phyloP scores from a whole-genome alignment of 345 rosid species.

The Ceriops decandra region DNA sequence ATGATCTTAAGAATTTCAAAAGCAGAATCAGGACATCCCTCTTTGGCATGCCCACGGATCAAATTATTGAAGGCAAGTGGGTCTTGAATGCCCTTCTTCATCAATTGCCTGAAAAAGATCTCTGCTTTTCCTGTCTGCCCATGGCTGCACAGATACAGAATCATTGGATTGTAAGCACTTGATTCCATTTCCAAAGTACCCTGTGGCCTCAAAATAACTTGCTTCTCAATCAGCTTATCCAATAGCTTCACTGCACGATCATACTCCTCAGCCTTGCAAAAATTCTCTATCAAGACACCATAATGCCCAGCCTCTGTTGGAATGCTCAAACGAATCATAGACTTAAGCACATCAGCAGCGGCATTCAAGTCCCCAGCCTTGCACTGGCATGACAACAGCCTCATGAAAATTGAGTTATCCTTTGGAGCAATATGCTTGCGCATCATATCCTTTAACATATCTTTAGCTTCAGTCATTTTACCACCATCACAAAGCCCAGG shows the following conservation, averaged over 20 bases:
- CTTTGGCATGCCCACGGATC: conserved; percentile 72
- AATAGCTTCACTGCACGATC: conserved; percentile 65
- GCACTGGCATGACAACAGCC: conserved; percentile 57
- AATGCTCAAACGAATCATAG: conserved; percentile 67
- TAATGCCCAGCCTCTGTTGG: conserved; percentile 84
- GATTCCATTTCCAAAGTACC: conserved; percentile 58
- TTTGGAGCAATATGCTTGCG: conserved; percentile 56
- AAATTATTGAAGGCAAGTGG: conserved; percentile 64
- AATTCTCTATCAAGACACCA: conserved; percentile 69
- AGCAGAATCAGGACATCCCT: conserved; percentile 73
- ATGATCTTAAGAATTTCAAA: conserved; percentile 82
- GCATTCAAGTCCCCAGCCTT: conserved; percentile 64
- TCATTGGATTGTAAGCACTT: conserved; percentile 60
- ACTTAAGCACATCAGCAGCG: conserved; percentile 68
- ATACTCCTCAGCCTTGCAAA: conserved; percentile 62
- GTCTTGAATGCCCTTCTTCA: conserved; percentile 82
- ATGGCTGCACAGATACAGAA: conserved; percentile 60
- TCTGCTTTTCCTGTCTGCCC: conserved; percentile 82
- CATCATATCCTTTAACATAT: conserved; percentile 65
- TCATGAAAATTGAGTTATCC: conserved; percentile 67
- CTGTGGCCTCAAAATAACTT: conserved; percentile 70
- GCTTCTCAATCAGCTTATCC: conserved; percentile 71
- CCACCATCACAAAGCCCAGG: conserved; percentile 76
- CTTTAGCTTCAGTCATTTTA: conserved; percentile 59
- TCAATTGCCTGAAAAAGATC: conserved; percentile 72